A percentile compares a stretch with the other conserved stretches of the same genome.
Conservation (phyloP, 495 filamentous ascomycete species). For the Aspergillus baeticus region DNA sequence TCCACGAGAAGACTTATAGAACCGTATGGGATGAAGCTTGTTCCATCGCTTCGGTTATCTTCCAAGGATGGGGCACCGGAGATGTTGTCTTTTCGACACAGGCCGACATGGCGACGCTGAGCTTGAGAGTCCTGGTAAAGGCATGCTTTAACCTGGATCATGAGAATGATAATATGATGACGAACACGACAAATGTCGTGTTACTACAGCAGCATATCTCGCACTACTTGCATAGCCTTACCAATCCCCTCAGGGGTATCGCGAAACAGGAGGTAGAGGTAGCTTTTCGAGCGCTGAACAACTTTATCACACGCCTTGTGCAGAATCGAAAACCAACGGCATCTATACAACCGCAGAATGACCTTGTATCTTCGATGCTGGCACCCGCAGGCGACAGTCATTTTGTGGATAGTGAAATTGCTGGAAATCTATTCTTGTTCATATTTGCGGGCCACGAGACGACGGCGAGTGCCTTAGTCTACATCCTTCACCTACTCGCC, state of each 20-base stretch:
- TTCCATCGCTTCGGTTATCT: neutral
- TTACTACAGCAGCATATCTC: neutral
- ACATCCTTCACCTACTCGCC: conserved; percentile 9
- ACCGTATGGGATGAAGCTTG: conserved; percentile 5
- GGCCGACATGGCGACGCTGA: conserved; percentile 3
- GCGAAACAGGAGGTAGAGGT: neutral
- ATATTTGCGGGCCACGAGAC: conserved; percentile 17
- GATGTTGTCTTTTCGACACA: neutral
- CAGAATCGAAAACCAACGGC: neutral
- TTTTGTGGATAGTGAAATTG: neutral
- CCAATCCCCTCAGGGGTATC: neutral
- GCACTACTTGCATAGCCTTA: neutral
- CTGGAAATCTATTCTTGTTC: conserved; percentile 13
- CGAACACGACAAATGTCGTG: neutral
- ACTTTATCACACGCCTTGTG: neutral
- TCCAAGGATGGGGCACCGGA: neutral
- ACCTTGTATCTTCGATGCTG: conserved; percentile 8
- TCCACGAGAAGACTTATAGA: conserved; percentile 1
- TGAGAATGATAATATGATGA: neutral
- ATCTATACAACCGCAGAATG: neutral
- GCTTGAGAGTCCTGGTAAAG: conserved; percentile 6
- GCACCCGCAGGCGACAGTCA: neutral
- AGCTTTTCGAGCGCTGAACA: neutral
- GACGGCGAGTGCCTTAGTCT: conserved; percentile 11
- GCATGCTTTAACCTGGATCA: neutral